Evolutionary conservation across 2,329 filamentous ascomycete species (phyloP), one percentile per base, ranked within the genome.

Genomic region (Fusarium dimerum): DNA sequence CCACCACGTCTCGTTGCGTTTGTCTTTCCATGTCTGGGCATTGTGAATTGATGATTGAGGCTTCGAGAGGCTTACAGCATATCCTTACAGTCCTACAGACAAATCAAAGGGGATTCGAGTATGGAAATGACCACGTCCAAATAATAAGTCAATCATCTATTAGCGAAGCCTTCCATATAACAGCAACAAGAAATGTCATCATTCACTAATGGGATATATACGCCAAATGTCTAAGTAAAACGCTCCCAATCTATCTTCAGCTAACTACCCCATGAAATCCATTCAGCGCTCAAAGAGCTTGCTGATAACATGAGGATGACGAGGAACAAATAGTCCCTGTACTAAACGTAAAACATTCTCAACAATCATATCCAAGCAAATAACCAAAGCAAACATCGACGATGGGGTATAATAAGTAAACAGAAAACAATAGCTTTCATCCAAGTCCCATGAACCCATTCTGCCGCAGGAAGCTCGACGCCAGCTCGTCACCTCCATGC

Each of bases 401-500:
- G 54, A 56, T 40, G 57, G 63, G 63, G 62, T 65, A 64, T 63
- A 63, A 61, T 63, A 57, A 59, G 20, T 7, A 26, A 26, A 26
- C 20, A 26, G 20, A 26, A 56, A 43, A n/a, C 48, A 26, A 26
- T 26, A 26, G 20, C 52, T 59, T 32, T 66, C 57, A 71, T 32
- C 63, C 62, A 56, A 63, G 60, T 38, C 66, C 67, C 69, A 68
- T 69, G 45, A 72, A 70, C 64, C 78, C 78, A 58, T 79, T 77
- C 73, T 95, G 90, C 58, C 87, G 82, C 70, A 97, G 75, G 73
- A 93, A 92, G 69, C 87, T 88, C 68, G 85, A 87, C 17, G 93
- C 93, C 61, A 96, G 77, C 66, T 88, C 83, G 69, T 97, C 93
- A 1, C 92, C 92, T n/a, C 92, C 92, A 49, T 83, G 82, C 63